Evolutionary conservation across 164 flowering plant species (phyloP).

Genomic region (Platanus orientalis): DNA sequence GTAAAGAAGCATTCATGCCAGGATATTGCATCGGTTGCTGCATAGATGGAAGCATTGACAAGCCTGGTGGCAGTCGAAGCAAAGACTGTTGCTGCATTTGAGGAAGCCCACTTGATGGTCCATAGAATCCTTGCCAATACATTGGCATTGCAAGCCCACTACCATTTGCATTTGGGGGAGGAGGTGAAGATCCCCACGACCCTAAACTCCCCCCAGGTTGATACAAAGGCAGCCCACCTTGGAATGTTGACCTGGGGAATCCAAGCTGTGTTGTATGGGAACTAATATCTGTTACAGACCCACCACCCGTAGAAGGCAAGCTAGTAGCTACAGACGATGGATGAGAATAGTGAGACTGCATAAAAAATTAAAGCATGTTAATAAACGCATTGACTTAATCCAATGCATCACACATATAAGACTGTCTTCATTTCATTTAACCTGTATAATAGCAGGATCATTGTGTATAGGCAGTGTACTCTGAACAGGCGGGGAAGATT

Average conservation of each 20-base stretch:
- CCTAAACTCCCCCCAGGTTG: conserved; percentile 71
- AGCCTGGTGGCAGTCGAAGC: conserved; percentile 70
- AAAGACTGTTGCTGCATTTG: conserved; percentile 67
- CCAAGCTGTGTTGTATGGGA: conserved; percentile 51
- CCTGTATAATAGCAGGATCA: conserved; percentile 96
- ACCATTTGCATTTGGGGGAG: conserved; percentile 56
- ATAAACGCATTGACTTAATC: neutral
- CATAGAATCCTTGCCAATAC: conserved; percentile 91
- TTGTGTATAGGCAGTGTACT: conserved; percentile 49
- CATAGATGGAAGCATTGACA: conserved; percentile 61
- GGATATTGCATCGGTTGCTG: conserved; percentile 77
- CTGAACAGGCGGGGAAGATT: conserved; percentile 77
- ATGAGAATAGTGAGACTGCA: conserved; percentile 90
- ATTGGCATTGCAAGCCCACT: conserved; percentile 72
- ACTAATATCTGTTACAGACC: conserved; percentile 41
- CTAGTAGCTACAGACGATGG: conserved; percentile 49
- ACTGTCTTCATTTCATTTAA: conserved; percentile 10
- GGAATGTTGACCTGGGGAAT: conserved; percentile 61
- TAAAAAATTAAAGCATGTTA: conserved; percentile 3
- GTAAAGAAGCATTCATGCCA: conserved; percentile 37
- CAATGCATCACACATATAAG: conserved; percentile 1
- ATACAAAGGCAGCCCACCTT: conserved; percentile 67
- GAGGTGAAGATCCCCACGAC: conserved; percentile 72
- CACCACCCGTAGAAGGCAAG: conserved; percentile 53
- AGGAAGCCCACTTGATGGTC: conserved; percentile 62